These are phyloP conservation scores for Pythium dissotocum DNA, from an alignment of 352 stramenopile species.

Conservation along the genomic window DNA sequence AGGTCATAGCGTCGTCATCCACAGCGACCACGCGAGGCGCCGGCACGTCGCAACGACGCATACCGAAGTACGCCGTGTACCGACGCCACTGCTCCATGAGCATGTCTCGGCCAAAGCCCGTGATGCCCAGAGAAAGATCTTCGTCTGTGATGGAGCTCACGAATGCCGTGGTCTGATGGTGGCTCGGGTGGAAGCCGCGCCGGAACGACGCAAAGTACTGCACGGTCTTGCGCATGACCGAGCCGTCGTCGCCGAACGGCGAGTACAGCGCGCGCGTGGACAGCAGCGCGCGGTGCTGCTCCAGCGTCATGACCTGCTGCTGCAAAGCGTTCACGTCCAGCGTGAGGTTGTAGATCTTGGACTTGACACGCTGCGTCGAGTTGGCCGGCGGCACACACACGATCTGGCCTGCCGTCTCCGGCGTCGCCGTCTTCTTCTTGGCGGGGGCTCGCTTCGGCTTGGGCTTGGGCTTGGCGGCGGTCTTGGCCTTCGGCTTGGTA, in stretches of 20 bases:
- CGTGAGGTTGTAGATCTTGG: slow-evolving; percentile 24
- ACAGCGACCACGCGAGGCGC: neutral
- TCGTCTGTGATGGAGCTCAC: neutral
- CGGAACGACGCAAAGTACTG: neutral
- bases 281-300: slow-evolving; percentile 7
- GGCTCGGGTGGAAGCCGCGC: neutral
- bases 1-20: neutral
- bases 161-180: slow-evolving; percentile 3
- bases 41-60: slow-evolving; percentile 8
- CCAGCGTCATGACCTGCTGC: slow-evolving; percentile 12
- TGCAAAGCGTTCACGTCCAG: slow-evolving; percentile 17
- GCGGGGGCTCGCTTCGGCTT: neutral
- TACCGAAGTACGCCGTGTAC: slow-evolving; percentile 22
- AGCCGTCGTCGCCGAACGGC: slow-evolving; percentile 1
- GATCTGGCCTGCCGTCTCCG: neutral
- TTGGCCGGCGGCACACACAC: neutral
- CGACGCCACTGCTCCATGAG: slow-evolving; percentile 23
- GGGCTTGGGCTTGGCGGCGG: neutral
- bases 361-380: slow-evolving; percentile 6
- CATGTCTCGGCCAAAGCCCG: slow-evolving; percentile 15
- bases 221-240: slow-evolving; percentile 9
- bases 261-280: slow-evolving; percentile 17
- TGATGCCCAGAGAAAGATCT: slow-evolving; percentile 9
- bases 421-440: neutral
- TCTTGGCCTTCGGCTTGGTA: no score